Conservation (phyloP, 2,329 filamentous ascomycete genomes). For the Aureobasidium subglaciale region DNA sequence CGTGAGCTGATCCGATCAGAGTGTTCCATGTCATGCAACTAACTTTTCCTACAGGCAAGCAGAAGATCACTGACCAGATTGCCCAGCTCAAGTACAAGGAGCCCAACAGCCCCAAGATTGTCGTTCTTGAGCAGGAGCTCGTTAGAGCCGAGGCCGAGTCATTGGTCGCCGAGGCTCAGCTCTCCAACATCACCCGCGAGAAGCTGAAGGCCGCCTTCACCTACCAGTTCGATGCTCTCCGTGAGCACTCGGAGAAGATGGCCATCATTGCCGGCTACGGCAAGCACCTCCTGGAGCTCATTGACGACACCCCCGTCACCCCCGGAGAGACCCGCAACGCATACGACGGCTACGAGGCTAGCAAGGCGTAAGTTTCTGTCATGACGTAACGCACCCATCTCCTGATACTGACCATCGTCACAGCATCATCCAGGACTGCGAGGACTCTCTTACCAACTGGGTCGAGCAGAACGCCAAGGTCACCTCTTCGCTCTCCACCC, state of each 20-base stretch:
- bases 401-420: conserved; percentile 20
- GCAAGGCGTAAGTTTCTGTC: conserved; percentile 60
- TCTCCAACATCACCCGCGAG: conserved; percentile 98
- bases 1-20: conserved; percentile 50
- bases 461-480: conserved; percentile 85
- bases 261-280: conserved; percentile 96
- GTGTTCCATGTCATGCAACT: conserved; percentile 8
- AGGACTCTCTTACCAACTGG: conserved; percentile 96
- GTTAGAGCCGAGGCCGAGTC: conserved; percentile 97
- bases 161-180: conserved; percentile 94
- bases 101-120: conserved; percentile 94
- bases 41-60: conserved; percentile 61
- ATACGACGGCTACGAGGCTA: conserved; percentile 96
- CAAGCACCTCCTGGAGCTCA: conserved; percentile 93
- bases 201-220: conserved; percentile 98
- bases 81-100: conserved; percentile 99
- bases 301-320: conserved; percentile 94
- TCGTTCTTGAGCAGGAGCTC: conserved; percentile 96
- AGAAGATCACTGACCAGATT: conserved; percentile 98
- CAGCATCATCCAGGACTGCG: conserved; percentile 96
- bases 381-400: neutral
- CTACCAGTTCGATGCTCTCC: conserved; percentile 96
- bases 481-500: conserved; percentile 75
- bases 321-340: conserved; percentile 92
- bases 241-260: conserved; percentile 96